Evolutionary conservation across 768 basidiomycete species (phyloP), one percentile per base, ranked within the genome.

Genomic region (Agrocybe praecox): DNA sequence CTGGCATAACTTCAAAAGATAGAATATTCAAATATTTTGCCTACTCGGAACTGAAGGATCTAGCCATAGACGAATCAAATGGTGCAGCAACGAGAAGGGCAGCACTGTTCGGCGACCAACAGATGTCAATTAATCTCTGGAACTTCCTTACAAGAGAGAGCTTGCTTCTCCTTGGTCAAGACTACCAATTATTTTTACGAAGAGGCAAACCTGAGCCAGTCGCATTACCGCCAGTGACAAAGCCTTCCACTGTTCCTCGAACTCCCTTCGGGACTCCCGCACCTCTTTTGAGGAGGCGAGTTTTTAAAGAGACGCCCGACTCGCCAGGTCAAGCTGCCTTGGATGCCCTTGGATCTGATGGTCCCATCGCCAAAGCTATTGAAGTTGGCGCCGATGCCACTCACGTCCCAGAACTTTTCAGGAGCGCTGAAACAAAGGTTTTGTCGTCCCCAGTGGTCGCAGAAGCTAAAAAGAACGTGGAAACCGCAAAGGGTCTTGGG

Each of bases 41-140:
- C 0, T 90, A 85, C 62, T 71, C 79, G 0, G 90, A 92, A 58
- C 76, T 94, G 40, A 70, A 69, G 10, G 73, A 75, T 3, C 63
- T 90, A 11, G 78, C 86, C 0, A 67, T 70, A n/a, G 79, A 80
- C 19, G 69, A 70, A 6, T 74, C 77, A 4, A 46, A 78, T 2
- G 62, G 73, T 1, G 79, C 78, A 0, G 66, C 72, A 11, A 66
- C 78, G 0, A 78, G 77, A 32, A 79, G 88, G 11, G 77, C 78
- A 0, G 77, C 81, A 0, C 65, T 92, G 0, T 92, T 90, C 62
- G 79, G 79, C 0, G 89, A 92, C 61, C 86, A 88, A 64, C 88
- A 87, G 61, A 82, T 83, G 50, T 76, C 73, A 8, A 86, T 85
- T 0, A 83, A 74, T 50, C 69, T 90, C 9, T 93, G 92, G 91